Base-by-base conservation (phyloP, 495 filamentous ascomycete genomes). In the Glonium stellatum region DNA sequence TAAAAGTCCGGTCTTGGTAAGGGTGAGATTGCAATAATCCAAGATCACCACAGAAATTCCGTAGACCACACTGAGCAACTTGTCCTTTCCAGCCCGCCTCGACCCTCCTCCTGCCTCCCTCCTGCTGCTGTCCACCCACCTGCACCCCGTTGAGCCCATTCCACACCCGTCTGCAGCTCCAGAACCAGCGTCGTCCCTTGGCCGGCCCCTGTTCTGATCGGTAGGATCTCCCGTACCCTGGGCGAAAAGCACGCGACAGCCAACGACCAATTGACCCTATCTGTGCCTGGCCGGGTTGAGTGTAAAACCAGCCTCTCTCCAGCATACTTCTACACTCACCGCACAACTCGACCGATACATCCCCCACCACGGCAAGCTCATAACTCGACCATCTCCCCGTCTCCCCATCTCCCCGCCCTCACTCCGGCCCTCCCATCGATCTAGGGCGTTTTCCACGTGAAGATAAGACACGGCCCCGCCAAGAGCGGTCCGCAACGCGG, bases 191-290 rank as follows among this genome's bases (percentile, higher is more conserved):
- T 18, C 4, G 12, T 15, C 39, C 10, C 10, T 44, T 11, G 2
- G 4, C 23, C n/a, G 21, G 37, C 54, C 54, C 54, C 54, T 47
- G 36, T 22, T 34, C 54, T 15, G 37, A 57, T 47, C 41, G 25
- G 51, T 48, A 46, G 22, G 56, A 58, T 58, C 55, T 42, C 36
- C 51, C 22, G 44, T 35, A 42, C 52, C 52, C 61, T 54, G 47
- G 54, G 54, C 54, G 37, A 53, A 44, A 51, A 55, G 65, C 60
- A 67, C 60, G 65, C 65, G 61, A 67, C 65, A 63, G 51, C 47
- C 15, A 8, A 15, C 31, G 54, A 44, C 59, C 63, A 67, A 60
- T 60, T 55, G 41, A 11, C 36, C 55, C 25, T 37, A 55, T 51
- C 19, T 35, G 60, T 63, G 59, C 64, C 64, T 67, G 59, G 37